Conservation (phyloP, 2,329 filamentous ascomycete genomes). For the Aspergillus bombycis region DNA sequence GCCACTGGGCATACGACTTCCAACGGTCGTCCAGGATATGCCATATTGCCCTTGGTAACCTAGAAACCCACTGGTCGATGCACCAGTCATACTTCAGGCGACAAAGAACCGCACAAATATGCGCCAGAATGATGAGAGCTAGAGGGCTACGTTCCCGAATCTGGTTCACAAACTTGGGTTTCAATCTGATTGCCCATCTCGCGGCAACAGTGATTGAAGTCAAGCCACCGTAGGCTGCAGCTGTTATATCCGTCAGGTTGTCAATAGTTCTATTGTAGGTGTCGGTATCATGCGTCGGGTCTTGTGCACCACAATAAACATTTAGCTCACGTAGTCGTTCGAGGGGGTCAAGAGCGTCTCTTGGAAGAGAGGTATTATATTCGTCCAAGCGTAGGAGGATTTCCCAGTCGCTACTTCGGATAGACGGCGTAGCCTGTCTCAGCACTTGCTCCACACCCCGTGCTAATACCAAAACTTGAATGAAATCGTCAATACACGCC, state of each 20-base stretch:
- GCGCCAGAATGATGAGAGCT: conserved; percentile 61
- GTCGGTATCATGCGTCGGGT: conserved; percentile 27
- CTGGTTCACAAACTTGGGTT: conserved; percentile 39
- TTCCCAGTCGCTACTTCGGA: conserved; percentile 31
- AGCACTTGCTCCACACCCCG: conserved; percentile 42
- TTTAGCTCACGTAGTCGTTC: conserved; percentile 33
- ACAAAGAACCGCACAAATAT: conserved; percentile 63
- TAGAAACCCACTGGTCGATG: conserved; percentile 66
- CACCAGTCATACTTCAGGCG: conserved; percentile 66
- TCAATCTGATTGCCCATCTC: conserved; percentile 42
- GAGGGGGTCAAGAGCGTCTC: conserved; percentile 24
- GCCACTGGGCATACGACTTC: conserved; percentile 34
- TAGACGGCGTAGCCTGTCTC: conserved; percentile 24
- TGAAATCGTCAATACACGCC: conserved; percentile 36
- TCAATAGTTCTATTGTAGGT: conserved; percentile 31
- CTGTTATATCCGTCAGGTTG: conserved; percentile 31
- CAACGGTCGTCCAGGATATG: conserved; percentile 33
- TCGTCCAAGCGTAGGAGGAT: conserved; percentile 32
- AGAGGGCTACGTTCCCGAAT: conserved; percentile 41
- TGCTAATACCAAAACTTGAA: conserved; percentile 37
- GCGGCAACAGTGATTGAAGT: conserved; percentile 54
- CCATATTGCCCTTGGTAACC: conserved; percentile 66
- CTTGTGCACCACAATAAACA: conserved; percentile 21
- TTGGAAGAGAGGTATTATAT: conserved; percentile 23
- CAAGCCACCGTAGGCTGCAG: conserved; percentile 44